These are phyloP conservation scores for Phialophora expanda DNA, from an alignment of 2,329 filamentous ascomycete species.

Conservation along the genomic window DNA sequence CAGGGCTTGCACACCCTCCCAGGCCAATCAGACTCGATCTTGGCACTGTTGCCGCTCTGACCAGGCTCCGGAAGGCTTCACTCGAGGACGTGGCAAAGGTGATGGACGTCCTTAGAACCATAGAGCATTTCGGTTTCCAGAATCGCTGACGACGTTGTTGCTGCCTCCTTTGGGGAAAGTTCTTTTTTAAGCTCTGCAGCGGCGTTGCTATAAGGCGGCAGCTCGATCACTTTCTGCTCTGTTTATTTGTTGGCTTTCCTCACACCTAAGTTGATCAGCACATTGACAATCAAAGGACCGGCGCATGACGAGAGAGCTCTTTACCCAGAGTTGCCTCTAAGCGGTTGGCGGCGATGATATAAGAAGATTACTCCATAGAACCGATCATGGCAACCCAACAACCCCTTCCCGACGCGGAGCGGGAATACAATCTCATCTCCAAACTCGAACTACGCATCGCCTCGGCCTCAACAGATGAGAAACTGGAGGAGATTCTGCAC, in stretches of 20 bases:
- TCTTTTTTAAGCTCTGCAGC: background rate
- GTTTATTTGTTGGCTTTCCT: background rate
- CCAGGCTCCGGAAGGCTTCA: constrained; percentile 27
- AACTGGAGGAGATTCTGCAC: constrained; percentile 77
- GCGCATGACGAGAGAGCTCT: background rate
- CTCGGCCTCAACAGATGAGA: constrained; percentile 80
- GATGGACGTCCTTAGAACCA: constrained; percentile 20
- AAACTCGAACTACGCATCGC: constrained; percentile 85
- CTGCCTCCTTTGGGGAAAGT: constrained; percentile 17
- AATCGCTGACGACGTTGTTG: constrained; percentile 25
- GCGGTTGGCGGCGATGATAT: background rate
- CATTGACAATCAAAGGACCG: background rate
- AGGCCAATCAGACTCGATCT: constrained; percentile 21
- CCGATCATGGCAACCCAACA: constrained; percentile 12
- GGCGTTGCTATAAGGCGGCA: background rate
- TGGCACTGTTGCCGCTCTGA: constrained; percentile 23
- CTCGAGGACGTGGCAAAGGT: constrained; percentile 29
- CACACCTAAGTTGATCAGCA: background rate
- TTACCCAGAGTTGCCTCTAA: background rate
- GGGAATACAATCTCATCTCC: constrained; percentile 80
- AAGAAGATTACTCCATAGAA: background rate
- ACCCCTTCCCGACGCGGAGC: constrained; percentile 57
- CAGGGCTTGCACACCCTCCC: background rate
- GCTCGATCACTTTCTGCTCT: background rate
- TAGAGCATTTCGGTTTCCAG: background rate